Evolutionary conservation across 768 basidiomycete species (phyloP), one percentile per base, ranked within the genome.

Genomic region (Serendipita vermifera): DNA sequence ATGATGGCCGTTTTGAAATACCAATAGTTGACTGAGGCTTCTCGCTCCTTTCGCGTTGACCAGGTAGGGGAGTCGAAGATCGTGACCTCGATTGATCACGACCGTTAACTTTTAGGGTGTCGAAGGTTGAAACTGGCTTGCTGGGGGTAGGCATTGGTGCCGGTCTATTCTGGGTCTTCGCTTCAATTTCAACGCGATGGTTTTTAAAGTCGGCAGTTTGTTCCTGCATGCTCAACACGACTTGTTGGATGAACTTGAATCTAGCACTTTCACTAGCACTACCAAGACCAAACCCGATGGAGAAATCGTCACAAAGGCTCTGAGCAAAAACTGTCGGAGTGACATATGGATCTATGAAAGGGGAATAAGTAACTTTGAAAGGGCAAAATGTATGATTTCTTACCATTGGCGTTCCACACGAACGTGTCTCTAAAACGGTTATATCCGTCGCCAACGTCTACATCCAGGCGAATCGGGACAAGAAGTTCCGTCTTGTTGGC

Each of bases 361-460:
- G n/a, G n/a, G n/a, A 43, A 15, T 40, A 22, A 43, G 43, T 61
- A 17, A 35, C 56, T 22, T 33, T 31, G 4, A 55, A 38, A 43
- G 40, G 36, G 38, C 29, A 54, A 29, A 27, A 26, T 26, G 17
- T n/a, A 6, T 11, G 11, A 17, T 15, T 9, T 72, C 80, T n/a
- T 56, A 96, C 93, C 94, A 61, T 86, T 85, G 40, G 93, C 69
- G 64, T 99, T 96, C 96, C 94, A 99, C 40, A 96, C 79, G 70
- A 98, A 97, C 0, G 94, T 91, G 66, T 99, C 96, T 26, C 91
- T 80, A 75, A 97, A 83, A 70, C 85, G 87, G 65, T 87, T 83
- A 64, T 88, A 86, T 27, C 32, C 20, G 57, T 97, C 96, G 14
- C 41, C 41, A 46, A 93, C 84, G 63, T 99, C 96, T 63, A 97